Conservation (phyloP, 805 yeast species). For the Saturnispora serradocipensis region DNA sequence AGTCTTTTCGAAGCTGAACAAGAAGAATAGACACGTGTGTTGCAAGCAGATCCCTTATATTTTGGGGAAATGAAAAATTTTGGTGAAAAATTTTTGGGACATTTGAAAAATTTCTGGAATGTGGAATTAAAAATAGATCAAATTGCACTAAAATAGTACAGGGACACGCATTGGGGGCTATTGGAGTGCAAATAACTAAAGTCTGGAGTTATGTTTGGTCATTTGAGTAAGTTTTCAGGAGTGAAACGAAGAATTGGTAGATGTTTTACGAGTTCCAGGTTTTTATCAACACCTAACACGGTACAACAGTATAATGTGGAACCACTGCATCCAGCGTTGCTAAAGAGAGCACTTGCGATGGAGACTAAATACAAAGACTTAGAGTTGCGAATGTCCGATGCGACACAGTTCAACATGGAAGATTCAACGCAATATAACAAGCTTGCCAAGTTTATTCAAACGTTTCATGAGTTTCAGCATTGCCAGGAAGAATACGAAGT, state of each 20-base stretch:
- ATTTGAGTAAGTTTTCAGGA: not conserved
- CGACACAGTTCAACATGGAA: constrained; percentile 34
- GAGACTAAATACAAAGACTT: constrained; percentile 33
- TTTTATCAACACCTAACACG: not conserved
- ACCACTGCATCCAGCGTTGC: constrained; percentile 38
- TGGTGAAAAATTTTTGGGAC: not conserved
- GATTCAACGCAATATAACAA: constrained; percentile 42
- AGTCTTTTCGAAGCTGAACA: not conserved
- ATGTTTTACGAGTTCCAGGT: not conserved
- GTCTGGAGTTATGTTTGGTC: not conserved
- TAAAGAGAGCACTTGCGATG: constrained; percentile 38
- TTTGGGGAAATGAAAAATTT: not conserved
- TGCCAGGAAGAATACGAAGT: constrained; percentile 27
- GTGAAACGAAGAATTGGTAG: not conserved
- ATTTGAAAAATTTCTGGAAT: not conserved
- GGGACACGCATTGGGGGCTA: not conserved
- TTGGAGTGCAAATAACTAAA: not conserved
- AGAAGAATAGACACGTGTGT: not conserved
- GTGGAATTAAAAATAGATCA: constrained; percentile 2
- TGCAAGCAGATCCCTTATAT: not conserved
- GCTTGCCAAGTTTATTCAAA: constrained; percentile 35
- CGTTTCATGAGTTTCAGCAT: constrained; percentile 30
- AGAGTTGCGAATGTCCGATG: constrained; percentile 34
- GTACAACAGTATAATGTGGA: not conserved
- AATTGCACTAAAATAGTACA: not conserved